Base-by-base conservation (phyloP, 192 early-diverging fungal genomes). In the Gaertneriomyces semiglobifer region DNA sequence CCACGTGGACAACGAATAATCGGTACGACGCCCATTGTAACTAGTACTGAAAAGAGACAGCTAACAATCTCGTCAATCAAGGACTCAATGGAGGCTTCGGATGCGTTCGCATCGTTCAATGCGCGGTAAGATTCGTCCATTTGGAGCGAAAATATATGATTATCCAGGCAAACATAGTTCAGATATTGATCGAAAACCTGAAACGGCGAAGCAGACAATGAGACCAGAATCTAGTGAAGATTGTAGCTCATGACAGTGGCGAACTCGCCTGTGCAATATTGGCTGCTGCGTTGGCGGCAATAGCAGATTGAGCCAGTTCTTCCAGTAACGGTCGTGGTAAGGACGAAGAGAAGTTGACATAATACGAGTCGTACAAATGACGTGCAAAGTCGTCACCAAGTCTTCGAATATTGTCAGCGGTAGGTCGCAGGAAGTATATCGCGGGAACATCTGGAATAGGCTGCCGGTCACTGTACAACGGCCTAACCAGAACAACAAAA, bases 131-230 rank as follows among this genome's bases (percentile, higher is more conserved):
- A 85, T 57, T 88, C 71, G 2, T 80, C 77, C 64, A 98, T 81
- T 63, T 94, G 87, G 20, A 99, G 80, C 25, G 95, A 91, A 68
- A 99, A 99, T 65, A 99, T 86, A 72, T 92, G 85, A 44, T 86
- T 81, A 63, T 99, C 96, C 7, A 94, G 88, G 48, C 91, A 93
- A 53, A 94, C 74, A 70, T 90, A 99, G 75, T 98, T 92, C 52
- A 99, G 74, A 65, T 99, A 94, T 82, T 98, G 97, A 82, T 99
- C 97, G 73, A 92, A 98, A 3, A 94, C 86, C 82, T 84, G 64
- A 9, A 0, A 58, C 25, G n/a, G 60, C 16, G 18, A 74, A 51
- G 58, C 14, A n/a, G 12, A 19, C 11, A 12, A 57, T 57, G 33
- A 33, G 33, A 16, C 55, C 2, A 16, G 55, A 66, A 57, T 20